Conservation (phyloP, 73 alveolate genomes). For the Symbiodinium natans region DNA sequence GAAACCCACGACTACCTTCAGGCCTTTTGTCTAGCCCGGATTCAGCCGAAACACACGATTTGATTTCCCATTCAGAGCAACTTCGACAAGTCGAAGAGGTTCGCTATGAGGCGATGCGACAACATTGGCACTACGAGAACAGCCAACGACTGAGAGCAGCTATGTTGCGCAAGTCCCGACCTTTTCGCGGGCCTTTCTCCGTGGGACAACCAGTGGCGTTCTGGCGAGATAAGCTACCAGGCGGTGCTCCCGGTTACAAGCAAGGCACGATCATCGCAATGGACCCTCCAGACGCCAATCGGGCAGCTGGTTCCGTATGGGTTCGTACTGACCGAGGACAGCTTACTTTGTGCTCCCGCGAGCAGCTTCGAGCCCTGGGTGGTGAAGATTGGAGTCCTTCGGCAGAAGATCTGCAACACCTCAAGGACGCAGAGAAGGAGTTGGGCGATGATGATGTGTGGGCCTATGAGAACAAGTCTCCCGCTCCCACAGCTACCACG, state of each 20-base stretch:
- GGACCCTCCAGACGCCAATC: neutral
- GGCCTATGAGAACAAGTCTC: neutral
- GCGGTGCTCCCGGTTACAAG: neutral
- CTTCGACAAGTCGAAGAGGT: neutral
- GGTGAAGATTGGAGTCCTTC: slow-evolving; percentile 26
- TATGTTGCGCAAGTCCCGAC: neutral
- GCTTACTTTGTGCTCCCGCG: neutral
- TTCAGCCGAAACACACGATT: neutral
- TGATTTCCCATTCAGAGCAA: neutral
- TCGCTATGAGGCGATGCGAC: neutral
- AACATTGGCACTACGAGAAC: neutral
- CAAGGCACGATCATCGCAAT: slow-evolving; percentile 30
- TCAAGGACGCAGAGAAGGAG: neutral
- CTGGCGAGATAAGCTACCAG: neutral
- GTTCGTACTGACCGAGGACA: neutral
- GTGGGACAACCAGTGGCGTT: slow-evolving; percentile 24
- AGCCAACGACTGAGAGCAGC: neutral
- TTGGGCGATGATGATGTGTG: neutral
- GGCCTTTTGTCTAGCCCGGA: neutral
- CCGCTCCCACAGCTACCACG: neutral
- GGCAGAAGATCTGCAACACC: neutral
- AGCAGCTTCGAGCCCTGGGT: neutral
- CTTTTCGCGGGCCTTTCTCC: slow-evolving; percentile 18
- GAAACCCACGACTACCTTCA: neutral
- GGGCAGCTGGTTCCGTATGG: neutral